Evolutionary conservation across 1,139 yeast species (phyloP), one percentile per base, ranked within the genome.

Genomic region (Pichia sp.): DNA sequence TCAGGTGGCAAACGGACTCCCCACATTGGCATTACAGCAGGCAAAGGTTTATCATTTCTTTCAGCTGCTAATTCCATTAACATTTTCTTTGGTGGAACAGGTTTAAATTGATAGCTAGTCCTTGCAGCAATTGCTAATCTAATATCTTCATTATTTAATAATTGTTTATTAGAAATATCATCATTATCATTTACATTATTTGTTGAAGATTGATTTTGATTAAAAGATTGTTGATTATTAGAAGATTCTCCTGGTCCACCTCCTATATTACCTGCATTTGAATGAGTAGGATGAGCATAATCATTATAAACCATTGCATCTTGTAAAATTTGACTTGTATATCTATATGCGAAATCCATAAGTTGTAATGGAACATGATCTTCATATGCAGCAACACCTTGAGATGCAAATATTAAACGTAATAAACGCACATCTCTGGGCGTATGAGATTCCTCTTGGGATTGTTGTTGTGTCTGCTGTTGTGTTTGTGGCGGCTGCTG

Each of bases 1-100:
- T 92, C 98, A 9, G 98, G 98, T 4, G 99, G 99, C 46, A 94
- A 71, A 51, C 97, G 78, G 46, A 92, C 73, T 24, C 98, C 98
- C 83, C 92, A 90, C 46, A 84, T 79, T 27, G 95, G 94, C 63
- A 89, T 82, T 29, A 92, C 92, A 8, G 94, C 87, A 5, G 99
- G 99, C 48, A 92, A 71, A 0, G 95, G 82, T 61, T 86, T 82
- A 55, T 87, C 81, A 63, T 92, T 92, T 55, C 96, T 73, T 61
- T 94, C 98, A 32, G 82, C 85, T 0, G 98, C 98, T 56, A 92
- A 70, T 63, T 92, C 96, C 62, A 92, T 69, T 53, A 92, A 66
- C 56, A 92, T 70, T 62, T 92, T 97, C 64, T 92, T 92, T 3
- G 96, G 96, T 6, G 96, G 96, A 12, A 73, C 74, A 1, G 97